Evolutionary conservation across 306 rosid genomes (phyloP).

Genomic region (Sophora flavescens): DNA sequence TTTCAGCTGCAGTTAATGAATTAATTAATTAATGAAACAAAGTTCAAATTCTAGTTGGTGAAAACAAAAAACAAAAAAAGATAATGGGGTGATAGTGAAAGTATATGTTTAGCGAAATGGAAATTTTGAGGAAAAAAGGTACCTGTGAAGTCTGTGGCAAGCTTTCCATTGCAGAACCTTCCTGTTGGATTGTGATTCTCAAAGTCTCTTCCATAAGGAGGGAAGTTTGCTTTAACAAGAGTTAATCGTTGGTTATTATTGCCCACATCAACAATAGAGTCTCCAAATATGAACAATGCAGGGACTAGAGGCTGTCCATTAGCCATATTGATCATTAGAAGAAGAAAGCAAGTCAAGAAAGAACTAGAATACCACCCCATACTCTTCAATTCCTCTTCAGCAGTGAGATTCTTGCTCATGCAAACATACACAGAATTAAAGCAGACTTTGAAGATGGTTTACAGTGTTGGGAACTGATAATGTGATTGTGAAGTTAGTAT

Average conservation of each 20-base stretch:
- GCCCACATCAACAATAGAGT: slow-evolving; percentile 74
- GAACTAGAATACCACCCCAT: slow-evolving; percentile 50
- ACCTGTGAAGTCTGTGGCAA: slow-evolving; percentile 73
- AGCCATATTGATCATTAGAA: slow-evolving; percentile 43
- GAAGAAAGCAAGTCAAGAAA: slow-evolving; percentile 35
- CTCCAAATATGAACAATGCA: slow-evolving; percentile 81
- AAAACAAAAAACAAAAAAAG: not conserved
- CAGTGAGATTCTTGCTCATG: slow-evolving; percentile 28
- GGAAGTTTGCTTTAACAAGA: slow-evolving; percentile 62
- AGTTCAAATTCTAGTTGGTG: not conserved
- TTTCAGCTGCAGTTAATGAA: slow-evolving; percentile 49
- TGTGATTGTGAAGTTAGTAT: not conserved
- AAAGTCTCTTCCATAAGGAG: slow-evolving; percentile 84
- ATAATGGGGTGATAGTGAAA: too few relatives aligned
- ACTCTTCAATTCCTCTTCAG: slow-evolving; percentile 17
- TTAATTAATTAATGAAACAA: slow-evolving; percentile 5
- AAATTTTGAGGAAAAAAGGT: not conserved
- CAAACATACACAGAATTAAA: not conserved
- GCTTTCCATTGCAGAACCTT: slow-evolving; percentile 79
- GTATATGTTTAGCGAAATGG: not conserved
- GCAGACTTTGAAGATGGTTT: slow-evolving; percentile 24
- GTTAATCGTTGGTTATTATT: slow-evolving; percentile 63
- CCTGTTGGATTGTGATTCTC: slow-evolving; percentile 60
- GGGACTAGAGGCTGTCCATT: slow-evolving; percentile 72
- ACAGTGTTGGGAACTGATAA: slow-evolving; percentile 14